Conservation (phyloP, 495 filamentous ascomycete genomes). For the Staphylotrichum tortipilum region DNA sequence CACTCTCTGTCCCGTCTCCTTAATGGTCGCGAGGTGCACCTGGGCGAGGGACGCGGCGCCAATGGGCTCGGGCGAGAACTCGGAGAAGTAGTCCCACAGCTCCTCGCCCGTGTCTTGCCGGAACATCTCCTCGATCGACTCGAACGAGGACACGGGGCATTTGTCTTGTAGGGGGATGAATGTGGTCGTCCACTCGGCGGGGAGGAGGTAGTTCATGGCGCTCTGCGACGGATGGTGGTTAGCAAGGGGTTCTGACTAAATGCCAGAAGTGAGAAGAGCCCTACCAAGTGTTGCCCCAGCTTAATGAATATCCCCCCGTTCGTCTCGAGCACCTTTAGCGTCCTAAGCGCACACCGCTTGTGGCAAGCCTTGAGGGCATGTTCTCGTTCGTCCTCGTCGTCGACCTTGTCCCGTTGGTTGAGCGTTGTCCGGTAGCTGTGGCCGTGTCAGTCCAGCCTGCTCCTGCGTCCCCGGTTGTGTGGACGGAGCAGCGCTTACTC, state of each 20-base stretch:
- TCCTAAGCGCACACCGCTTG: constrained; percentile 79
- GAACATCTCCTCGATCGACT: constrained; percentile 83
- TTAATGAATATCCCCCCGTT: constrained; percentile 99
- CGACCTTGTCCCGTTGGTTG: constrained; percentile 50
- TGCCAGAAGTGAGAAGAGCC: background rate
- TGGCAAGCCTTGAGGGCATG: constrained; percentile 73
- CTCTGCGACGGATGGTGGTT: constrained; percentile 37
- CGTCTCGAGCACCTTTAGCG: constrained; percentile 76
- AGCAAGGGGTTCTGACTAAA: background rate
- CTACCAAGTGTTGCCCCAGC: constrained; percentile 81
- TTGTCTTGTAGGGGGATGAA: constrained; percentile 95
- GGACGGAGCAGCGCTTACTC: constrained; percentile 59
- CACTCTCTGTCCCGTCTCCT: constrained; percentile 78
- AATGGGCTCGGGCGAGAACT: constrained; percentile 71
- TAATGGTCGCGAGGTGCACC: constrained; percentile 83
- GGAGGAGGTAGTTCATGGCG: constrained; percentile 93
- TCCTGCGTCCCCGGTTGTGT: background rate
- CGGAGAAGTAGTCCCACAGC: constrained; percentile 74
- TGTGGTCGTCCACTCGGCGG: constrained; percentile 87
- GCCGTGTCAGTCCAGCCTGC: constrained; percentile 5
- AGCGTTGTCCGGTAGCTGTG: constrained; percentile 74
- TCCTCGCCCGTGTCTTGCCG: constrained; percentile 67
- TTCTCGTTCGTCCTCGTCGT: constrained; percentile 54
- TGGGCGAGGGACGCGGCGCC: constrained; percentile 93
- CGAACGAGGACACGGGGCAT: constrained; percentile 86